These are phyloP conservation scores for Heliocybe sulcata DNA, from an alignment of 1,284 basidiomycete species.

Conservation along the genomic window DNA sequence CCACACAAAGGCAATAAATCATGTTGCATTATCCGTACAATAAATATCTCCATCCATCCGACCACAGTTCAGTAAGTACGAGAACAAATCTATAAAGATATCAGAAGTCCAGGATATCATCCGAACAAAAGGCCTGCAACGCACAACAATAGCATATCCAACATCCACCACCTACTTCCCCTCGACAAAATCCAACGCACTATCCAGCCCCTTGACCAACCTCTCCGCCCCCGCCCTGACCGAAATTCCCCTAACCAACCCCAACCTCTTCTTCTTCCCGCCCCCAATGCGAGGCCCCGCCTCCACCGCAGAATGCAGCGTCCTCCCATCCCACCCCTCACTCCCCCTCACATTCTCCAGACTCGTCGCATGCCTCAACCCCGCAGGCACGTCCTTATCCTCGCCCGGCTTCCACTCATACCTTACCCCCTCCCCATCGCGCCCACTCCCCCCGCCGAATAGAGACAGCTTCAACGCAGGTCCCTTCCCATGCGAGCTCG, in stretches of 20 bases:
- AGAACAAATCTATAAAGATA: no score
- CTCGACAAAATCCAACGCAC: not conserved
- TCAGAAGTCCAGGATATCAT: no score
- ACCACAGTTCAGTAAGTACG: no score
- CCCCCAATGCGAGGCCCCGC: not conserved
- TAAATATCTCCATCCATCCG: no score
- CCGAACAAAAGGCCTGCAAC: no score
- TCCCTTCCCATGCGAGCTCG: not conserved
- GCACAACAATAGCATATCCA: no score
- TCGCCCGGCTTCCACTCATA: not conserved
- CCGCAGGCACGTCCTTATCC: not conserved
- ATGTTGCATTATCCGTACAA: no score
- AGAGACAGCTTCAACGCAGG: not conserved
- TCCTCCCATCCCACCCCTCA: not conserved
- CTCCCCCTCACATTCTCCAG: not conserved
- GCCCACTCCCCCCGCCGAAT: not conserved
- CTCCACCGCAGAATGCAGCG: not conserved
- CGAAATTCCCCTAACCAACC: not conserved
- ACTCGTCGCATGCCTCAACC: not conserved
- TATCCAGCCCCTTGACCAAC: not conserved
- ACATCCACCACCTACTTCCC: not conserved
- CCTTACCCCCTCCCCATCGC: not conserved
- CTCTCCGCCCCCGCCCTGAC: not conserved
- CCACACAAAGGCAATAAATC: no score
- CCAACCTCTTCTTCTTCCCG: not conserved